These are phyloP conservation scores for Mortierella sp. DNA, from an alignment of 371 early-diverging fungal species.

Conservation along the genomic window DNA sequence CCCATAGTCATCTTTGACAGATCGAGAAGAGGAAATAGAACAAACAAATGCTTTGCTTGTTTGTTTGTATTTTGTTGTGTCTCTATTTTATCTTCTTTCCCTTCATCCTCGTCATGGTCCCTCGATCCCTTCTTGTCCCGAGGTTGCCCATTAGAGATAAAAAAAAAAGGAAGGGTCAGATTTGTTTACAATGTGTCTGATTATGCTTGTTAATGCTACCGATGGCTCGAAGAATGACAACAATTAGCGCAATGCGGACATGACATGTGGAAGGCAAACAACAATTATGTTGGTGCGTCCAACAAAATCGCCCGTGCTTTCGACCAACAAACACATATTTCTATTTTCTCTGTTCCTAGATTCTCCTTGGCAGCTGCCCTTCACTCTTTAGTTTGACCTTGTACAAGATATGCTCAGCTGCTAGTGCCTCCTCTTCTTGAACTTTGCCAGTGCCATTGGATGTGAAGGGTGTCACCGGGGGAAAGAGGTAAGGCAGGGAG, in stretches of 20 bases:
- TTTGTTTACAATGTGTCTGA: neutral
- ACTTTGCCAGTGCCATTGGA: no score
- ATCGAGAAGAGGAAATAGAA: no score
- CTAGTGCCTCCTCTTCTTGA: no score
- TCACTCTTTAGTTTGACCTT: no score
- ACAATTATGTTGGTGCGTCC: neutral
- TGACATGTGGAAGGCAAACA: neutral
- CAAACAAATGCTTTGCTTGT: no score
- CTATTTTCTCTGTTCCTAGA: conserved; percentile 5
- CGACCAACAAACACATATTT: neutral
- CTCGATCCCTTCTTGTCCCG: neutral
- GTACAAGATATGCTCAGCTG: no score
- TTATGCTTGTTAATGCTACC: neutral
- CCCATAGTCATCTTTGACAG: no score
- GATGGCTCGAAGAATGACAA: neutral
- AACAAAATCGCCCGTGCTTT: conserved; percentile 6
- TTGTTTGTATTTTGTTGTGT: neutral
- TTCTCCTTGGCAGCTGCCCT: neutral
- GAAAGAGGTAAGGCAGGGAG: no score
- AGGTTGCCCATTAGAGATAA: conserved; percentile 1
- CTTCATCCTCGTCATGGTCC: neutral
- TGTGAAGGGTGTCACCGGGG: no score
- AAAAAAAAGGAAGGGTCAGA: neutral
- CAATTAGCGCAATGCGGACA: conserved; percentile 10
- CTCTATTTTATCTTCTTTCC: neutral